Conservation (phyloP, 192 early-diverging fungal species). For the Backusella parvicylindrica region DNA sequence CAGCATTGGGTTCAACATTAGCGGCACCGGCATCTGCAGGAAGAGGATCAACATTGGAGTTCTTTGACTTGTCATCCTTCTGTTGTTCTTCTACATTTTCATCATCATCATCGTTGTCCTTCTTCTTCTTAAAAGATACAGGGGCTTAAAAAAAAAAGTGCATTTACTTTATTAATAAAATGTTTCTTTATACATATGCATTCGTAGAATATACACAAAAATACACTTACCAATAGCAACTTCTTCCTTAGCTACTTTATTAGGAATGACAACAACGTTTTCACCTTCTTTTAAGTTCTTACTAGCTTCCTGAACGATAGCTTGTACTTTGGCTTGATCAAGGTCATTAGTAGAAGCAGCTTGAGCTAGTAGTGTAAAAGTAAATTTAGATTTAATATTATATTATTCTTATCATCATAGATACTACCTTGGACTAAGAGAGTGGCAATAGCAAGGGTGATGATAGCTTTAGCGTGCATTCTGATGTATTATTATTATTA, state of each 20-base stretch:
- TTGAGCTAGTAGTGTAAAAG: background rate
- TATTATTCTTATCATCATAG: too few species aligned
- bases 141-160: background rate
- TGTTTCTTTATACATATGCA: background rate
- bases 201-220: background rate
- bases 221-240: background rate
- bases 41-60: background rate
- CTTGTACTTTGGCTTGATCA: background rate
- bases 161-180: background rate
- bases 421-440: conserved; percentile 3
- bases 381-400: too few species aligned
- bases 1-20: background rate
- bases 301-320: background rate
- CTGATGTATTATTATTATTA: background rate
- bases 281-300: background rate
- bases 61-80: background rate
- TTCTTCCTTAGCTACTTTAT: background rate
- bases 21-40: background rate
- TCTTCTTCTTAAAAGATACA: background rate
- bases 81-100: background rate
- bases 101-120: background rate
- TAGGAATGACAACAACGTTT: background rate
- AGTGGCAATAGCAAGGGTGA: background rate
- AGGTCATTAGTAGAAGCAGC: background rate
- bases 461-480: conserved; percentile 1